Evolutionary conservation across 2,329 filamentous ascomycete genomes (phyloP), one percentile per base, ranked within the genome.

Genomic region (Trichoderma arundinaceum): DNA sequence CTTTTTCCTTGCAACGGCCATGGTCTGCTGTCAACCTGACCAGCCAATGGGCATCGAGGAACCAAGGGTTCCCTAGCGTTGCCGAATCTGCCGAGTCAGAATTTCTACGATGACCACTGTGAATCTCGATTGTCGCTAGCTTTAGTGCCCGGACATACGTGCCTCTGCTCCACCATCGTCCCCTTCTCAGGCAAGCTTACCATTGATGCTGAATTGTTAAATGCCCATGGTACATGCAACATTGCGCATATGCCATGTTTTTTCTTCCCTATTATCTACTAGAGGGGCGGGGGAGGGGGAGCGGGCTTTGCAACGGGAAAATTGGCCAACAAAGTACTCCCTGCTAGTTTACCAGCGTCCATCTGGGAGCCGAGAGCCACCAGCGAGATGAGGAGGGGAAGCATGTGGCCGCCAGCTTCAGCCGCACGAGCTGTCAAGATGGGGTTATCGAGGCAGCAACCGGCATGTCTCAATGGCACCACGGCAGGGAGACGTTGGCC

Each of bases 391-490:
- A 7, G 48, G 48, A 32, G 13, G 35, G 19, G 15, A 56, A 41
- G 35, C 52, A 22, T n/a, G 15, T 22, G 35, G 35, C 52, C 19
- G 52, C 52, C 52, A 56, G 13, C 12, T 15, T 56, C 52, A 56
- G 52, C 52, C 52, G 52, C 52, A 56, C 52, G 52, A 15, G 52
- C 52, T 56, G 52, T 56, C 52, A 56, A 56, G 39, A 7, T n/a
- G 17, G 22, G 22, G 22, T 28, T 28, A 28, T 15, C 28, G 35
- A 28, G 28, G 12, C 13, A 33, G 12, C 13, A 33, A 35, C 35
- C 15, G 9, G 15, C 35, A 41, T 41, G 8, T 54, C 35, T 17
- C 22, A n/a, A 33, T n/a, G 48, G 48, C 22, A n/a, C 7, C 35
- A 7, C 22, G 13, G 35, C 52, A 13, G 39, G 3, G 22, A 15